Evolutionary conservation across 305 asterid species (phyloP), one percentile per base, ranked within the genome.

Genomic region (Fraxinus floribunda): DNA sequence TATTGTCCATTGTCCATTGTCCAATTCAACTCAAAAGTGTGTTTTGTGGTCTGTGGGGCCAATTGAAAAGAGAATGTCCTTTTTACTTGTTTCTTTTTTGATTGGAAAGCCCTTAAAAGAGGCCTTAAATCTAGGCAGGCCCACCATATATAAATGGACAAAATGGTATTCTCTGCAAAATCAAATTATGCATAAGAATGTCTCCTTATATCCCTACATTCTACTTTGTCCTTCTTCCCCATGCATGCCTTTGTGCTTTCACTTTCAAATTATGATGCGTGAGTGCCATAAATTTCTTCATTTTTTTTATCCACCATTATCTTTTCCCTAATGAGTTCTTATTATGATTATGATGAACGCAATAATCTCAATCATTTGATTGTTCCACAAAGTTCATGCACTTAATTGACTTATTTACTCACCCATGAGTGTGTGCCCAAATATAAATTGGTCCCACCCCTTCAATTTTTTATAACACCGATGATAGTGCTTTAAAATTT

Each of bases 191-290:
- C 66, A 35, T 13, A 82, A 77, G 77, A 30, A 85, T 75, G 92
- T 90, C 88, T 72, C 89, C 93, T 81, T 84, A 80, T 81, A 82
- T 82, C 89, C 93, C 94, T 85, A 91, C 95, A 92, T 44, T 22
- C 60, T 5, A 52, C 84, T 86, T 87, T 90, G 89, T 84, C 87
- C 78, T 78, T 84, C 83, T 6, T 29, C 77, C 81, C 86, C 94
- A 89, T 92, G 95, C 97, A 90, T 89, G 75, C 11, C 36, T 29
- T 22, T 32, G 76, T 83, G 82, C 83, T 86, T 87, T 87, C 92
- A 75, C 89, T 90, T 90, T 87, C 93, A 86, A 84, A 90, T 68
- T 84, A 86, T 88, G 80, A 80, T 70, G 46, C 75, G 57, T 66
- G 87, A 85, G 78, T 64, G 49, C 4, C 13, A 60, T 41, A 7